phyloP scores from a whole-genome alignment of 2,329 filamentous ascomycete species.

The Cladophialophora carrionii region DNA sequence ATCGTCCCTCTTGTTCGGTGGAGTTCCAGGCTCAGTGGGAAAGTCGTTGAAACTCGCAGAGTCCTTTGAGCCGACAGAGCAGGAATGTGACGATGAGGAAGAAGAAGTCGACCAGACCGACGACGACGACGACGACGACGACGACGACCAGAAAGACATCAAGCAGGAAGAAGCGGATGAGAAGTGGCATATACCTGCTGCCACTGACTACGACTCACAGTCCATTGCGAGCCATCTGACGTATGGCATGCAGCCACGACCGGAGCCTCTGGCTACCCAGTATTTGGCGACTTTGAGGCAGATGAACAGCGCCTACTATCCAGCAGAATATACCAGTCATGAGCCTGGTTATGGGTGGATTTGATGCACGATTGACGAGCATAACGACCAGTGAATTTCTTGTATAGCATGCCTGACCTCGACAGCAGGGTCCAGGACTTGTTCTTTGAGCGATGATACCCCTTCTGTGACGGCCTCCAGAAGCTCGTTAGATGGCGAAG shows the following conservation, averaged over 20 bases:
- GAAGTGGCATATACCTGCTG: not conserved
- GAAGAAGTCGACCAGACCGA: slow-evolving; percentile 27
- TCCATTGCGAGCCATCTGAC: slow-evolving; percentile 29
- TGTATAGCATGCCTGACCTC: not conserved
- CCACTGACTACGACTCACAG: slow-evolving; percentile 13
- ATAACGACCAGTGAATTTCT: not conserved
- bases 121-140: slow-evolving; percentile 36
- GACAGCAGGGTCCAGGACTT: slow-evolving; percentile 7
- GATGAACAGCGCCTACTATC: slow-evolving; percentile 33
- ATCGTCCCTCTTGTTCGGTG: slow-evolving; percentile 32
- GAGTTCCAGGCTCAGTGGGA: slow-evolving; percentile 13
- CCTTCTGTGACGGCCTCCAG: slow-evolving; percentile 5
- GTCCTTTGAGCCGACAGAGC: slow-evolving; percentile 40
- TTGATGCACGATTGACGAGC: slow-evolving; percentile 27
- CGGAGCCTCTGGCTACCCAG: slow-evolving; percentile 24
- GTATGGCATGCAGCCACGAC: slow-evolving; percentile 19
- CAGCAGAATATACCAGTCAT: slow-evolving; percentile 18
- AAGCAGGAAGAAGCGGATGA: slow-evolving; percentile 1
- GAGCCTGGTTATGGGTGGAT: slow-evolving; percentile 29
- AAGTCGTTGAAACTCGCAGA: slow-evolving; percentile 39
- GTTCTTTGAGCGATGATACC: slow-evolving; percentile 26
- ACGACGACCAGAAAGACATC: slow-evolving; percentile 22
- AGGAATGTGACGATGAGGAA: slow-evolving; percentile 40
- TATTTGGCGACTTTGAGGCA: slow-evolving; percentile 32
- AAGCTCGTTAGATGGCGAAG: not conserved